phyloP scores from a whole-genome alignment of 2,329 filamentous ascomycete species.

The Septoria petroselini region DNA sequence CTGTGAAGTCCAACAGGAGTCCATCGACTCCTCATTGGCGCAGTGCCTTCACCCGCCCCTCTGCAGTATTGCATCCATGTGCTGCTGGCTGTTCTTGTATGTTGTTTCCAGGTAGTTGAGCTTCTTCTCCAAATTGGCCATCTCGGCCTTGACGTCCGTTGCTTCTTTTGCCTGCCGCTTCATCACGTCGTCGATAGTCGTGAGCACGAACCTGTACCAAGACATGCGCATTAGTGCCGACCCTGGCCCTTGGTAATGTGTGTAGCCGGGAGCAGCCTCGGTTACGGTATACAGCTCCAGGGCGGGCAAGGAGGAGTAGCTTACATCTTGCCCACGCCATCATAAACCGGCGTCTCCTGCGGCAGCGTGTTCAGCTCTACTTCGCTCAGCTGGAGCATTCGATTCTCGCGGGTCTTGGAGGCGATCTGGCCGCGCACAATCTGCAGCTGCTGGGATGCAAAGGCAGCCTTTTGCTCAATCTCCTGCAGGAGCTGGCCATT shows the following conservation, averaged over 20 bases:
- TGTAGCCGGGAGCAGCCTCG: constrained; percentile 12
- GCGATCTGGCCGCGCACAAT: constrained; percentile 81
- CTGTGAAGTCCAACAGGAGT: too few relatives aligned
- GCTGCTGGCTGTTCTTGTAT: constrained; percentile 86
- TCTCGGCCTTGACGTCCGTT: constrained; percentile 70
- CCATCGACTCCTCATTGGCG: too few relatives aligned
- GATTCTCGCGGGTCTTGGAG: constrained; percentile 81
- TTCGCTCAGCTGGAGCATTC: constrained; percentile 81
- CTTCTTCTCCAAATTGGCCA: constrained; percentile 80
- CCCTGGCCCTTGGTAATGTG: constrained; percentile 6
- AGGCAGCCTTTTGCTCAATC: constrained; percentile 84
- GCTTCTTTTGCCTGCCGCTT: constrained; percentile 73
- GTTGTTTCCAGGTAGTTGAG: constrained; percentile 92
- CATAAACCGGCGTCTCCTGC: constrained; percentile 75
- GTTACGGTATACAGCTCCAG: constrained; percentile 12
- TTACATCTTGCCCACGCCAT: constrained; percentile 96
- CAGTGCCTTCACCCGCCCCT: constrained; percentile 30
- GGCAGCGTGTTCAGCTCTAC: constrained; percentile 78
- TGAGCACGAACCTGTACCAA: constrained; percentile 73
- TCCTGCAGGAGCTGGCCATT: constrained; percentile 74
- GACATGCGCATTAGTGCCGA: constrained; percentile 16
- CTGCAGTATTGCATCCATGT: constrained; percentile 83
- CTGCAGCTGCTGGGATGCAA: constrained; percentile 87
- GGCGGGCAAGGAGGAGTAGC: constrained; percentile 14
- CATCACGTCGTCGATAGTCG: constrained; percentile 69